A percentile compares a stretch with the other conserved stretches of the same genome.
Conservation (phyloP, 2,329 filamentous ascomycete genomes). For the Chrysosporium keratinophilum region DNA sequence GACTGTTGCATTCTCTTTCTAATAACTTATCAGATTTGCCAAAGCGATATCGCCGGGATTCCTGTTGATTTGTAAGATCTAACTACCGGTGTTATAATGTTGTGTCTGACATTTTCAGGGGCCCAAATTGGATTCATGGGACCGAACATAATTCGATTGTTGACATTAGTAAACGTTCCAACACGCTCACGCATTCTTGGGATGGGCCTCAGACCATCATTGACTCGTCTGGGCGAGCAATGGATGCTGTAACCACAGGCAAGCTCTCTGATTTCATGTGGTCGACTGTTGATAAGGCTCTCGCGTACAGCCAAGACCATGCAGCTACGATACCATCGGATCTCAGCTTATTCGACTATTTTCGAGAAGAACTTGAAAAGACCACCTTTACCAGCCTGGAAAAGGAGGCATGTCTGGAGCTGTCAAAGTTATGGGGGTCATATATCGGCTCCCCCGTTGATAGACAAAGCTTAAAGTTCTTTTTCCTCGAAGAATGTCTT, state of each 20-base stretch:
- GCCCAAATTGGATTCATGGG: conserved; percentile 57
- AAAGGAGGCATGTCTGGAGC: conserved; percentile 42
- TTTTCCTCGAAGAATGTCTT: conserved; percentile 56
- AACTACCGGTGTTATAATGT: background rate
- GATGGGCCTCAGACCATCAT: conserved; percentile 43
- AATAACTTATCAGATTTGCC: conserved; percentile 37
- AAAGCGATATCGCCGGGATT: conserved; percentile 40
- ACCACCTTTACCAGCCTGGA: conserved; percentile 32
- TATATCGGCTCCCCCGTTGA: conserved; percentile 53
- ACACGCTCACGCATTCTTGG: conserved; percentile 42
- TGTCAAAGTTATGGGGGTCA: conserved; percentile 52
- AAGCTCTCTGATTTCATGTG: conserved; percentile 42
- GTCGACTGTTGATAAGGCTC: conserved; percentile 49
- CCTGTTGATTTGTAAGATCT: conserved; percentile 47
- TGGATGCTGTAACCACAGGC: conserved; percentile 28
- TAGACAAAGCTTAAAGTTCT: conserved; percentile 53
- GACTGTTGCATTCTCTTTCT: conserved; percentile 21
- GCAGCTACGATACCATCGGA: conserved; percentile 41
- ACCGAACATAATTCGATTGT: conserved; percentile 50
- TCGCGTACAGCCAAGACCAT: conserved; percentile 48
- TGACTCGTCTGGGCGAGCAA: conserved; percentile 36
- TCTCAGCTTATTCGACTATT: conserved; percentile 49
- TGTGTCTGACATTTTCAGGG: conserved; percentile 30
- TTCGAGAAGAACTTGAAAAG: conserved; percentile 41
- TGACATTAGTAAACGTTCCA: conserved; percentile 44